Conservation (phyloP, 228 moss, liverwort and hornwort genomes). For the Sphagnum fallax region DNA sequence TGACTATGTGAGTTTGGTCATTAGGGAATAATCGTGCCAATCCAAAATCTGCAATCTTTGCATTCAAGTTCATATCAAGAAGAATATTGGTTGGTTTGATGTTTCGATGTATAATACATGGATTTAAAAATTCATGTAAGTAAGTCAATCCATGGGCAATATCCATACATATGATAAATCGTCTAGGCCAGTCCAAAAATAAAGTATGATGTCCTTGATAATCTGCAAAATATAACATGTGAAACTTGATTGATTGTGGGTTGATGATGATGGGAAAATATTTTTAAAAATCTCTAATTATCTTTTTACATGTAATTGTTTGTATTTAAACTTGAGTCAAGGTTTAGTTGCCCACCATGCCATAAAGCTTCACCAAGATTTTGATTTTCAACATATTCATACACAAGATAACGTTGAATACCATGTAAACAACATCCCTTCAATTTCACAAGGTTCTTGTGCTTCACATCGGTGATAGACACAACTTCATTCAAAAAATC, state of each 20-base stretch:
- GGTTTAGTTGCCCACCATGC: neutral
- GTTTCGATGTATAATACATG: constrained; percentile 14
- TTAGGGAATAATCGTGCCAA: constrained; percentile 22
- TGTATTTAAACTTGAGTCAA: neutral
- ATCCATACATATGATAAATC: constrained; percentile 12
- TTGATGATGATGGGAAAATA: neutral
- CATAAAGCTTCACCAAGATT: constrained; percentile 7
- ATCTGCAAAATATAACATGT: neutral
- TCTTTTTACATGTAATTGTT: neutral
- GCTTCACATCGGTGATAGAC: constrained; percentile 21
- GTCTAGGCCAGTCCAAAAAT: constrained; percentile 14
- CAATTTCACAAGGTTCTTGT: constrained; percentile 20
- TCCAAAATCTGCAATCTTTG: constrained; percentile 28
- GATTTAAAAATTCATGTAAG: constrained; percentile 26
- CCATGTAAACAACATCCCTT: constrained; percentile 20
- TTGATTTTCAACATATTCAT: constrained; percentile 16
- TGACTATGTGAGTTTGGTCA: constrained; percentile 13
- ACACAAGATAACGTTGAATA: constrained; percentile 19
- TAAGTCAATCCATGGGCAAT: constrained; percentile 19
- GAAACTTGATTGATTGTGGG: neutral
- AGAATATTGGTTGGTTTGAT: constrained; percentile 15
- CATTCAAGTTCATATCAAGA: constrained; percentile 15
- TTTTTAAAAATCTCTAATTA: neutral
- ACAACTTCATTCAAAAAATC: constrained; percentile 20
- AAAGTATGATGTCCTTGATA: neutral